phyloP scores from a whole-genome alignment of 1,139 yeast species.

The Nadsonia commutata region DNA sequence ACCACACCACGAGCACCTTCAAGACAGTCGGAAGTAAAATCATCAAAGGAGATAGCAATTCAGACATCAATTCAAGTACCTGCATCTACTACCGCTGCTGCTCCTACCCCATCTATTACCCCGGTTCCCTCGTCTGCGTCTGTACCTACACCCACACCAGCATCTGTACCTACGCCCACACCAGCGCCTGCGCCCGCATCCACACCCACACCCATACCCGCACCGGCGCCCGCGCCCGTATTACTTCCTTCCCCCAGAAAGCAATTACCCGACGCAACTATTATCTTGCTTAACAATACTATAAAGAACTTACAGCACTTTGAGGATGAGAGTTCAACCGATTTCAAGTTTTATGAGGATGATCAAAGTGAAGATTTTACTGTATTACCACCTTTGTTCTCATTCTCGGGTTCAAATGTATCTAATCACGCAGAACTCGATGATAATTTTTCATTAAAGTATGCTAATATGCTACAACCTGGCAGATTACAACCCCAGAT shows the following conservation, averaged over 20 bases:
- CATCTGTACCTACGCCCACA: slow-evolving; percentile 6
- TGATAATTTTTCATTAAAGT: slow-evolving; percentile 9
- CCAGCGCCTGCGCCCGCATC: slow-evolving; percentile 7
- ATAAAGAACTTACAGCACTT: slow-evolving; percentile 21
- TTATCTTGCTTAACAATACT: slow-evolving; percentile 21
- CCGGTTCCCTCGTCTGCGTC: not conserved
- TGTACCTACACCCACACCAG: slow-evolving; percentile 12
- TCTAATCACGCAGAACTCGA: slow-evolving; percentile 13
- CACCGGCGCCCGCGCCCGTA: slow-evolving; percentile 9
- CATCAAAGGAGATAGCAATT: too few species aligned
- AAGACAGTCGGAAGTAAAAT: too few species aligned
- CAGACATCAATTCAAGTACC: too few species aligned
- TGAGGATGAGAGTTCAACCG: slow-evolving; percentile 23
- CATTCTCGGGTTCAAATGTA: slow-evolving; percentile 24
- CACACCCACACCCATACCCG: slow-evolving; percentile 6
- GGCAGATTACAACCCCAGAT: not conserved
- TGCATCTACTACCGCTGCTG: too few species aligned
- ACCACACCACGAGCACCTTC: too few species aligned
- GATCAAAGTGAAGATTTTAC: slow-evolving; percentile 16
- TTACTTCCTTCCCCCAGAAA: slow-evolving; percentile 11
- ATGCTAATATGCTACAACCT: not conserved
- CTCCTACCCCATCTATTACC: too few species aligned
- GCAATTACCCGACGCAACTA: slow-evolving; percentile 20
- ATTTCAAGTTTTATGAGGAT: slow-evolving; percentile 21
- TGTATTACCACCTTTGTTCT: slow-evolving; percentile 29